Conservation (phyloP, 1,284 basidiomycete species). For the Schizophyllum commune region DNA sequence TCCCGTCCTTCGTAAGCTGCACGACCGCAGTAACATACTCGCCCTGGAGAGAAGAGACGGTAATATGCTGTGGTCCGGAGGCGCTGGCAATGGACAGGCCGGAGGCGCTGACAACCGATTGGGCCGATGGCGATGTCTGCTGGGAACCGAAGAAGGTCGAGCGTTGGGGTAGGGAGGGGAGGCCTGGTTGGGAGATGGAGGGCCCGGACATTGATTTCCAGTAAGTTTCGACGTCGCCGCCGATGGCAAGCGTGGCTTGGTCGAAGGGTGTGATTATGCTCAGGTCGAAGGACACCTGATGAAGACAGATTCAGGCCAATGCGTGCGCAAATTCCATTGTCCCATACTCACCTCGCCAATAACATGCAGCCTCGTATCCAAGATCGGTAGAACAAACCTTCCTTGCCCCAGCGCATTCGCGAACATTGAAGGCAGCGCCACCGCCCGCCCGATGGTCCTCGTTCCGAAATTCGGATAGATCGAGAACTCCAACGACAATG, state of each 20-base stretch:
- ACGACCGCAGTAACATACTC: slow-evolving; percentile 82
- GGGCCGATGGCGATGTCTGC: slow-evolving; percentile 59
- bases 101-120: slow-evolving; percentile 33
- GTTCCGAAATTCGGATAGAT: slow-evolving; percentile 99
- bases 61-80: slow-evolving; percentile 47
- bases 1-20: slow-evolving; percentile 87
- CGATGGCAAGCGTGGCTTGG: slow-evolving; percentile 92
- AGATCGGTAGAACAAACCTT: slow-evolving; percentile 70
- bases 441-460: slow-evolving; percentile 91
- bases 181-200: slow-evolving; percentile 7
- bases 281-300: slow-evolving; percentile 81
- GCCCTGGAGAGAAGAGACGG: slow-evolving; percentile 83
- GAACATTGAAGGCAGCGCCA: slow-evolving; percentile 79
- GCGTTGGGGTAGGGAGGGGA: slow-evolving; percentile 26
- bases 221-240: slow-evolving; percentile 92
- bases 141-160: slow-evolving; percentile 43
- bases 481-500: slow-evolving; percentile 86
- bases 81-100: slow-evolving; percentile 32
- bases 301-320: too few species aligned
- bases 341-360: slow-evolving; percentile 77
- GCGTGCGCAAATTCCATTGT: too few species aligned
- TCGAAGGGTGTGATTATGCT: slow-evolving; percentile 88
- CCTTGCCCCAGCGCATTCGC: slow-evolving; percentile 21
- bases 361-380: slow-evolving; percentile 90
- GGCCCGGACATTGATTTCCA: slow-evolving; percentile 81